Conservation (phyloP, 192 early-diverging fungal species). For the Umbelopsis vinacea region DNA sequence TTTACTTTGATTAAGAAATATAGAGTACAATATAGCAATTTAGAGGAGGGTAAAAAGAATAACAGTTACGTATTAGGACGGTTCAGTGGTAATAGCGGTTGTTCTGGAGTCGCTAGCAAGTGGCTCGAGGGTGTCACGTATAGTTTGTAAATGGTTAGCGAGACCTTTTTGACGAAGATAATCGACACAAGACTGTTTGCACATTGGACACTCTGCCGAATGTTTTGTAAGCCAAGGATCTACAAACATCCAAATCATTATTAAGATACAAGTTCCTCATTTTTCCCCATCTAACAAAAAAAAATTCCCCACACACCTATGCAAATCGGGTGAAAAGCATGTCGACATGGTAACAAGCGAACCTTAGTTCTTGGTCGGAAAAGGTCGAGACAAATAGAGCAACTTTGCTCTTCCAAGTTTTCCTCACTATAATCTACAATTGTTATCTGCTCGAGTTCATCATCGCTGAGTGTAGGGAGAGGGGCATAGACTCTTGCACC, state of each 20-base stretch:
- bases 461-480: not conserved
- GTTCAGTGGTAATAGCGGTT: not conserved
- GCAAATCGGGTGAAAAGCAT: slow-evolving; percentile 6
- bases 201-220: slow-evolving; percentile 15
- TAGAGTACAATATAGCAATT: no score
- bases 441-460: not conserved
- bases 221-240: slow-evolving; percentile 16
- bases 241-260: not conserved
- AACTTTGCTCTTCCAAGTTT: slow-evolving; percentile 8
- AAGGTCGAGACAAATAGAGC: slow-evolving; percentile 6
- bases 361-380: not conserved
- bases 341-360: not conserved
- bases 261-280: no score
- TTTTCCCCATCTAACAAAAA: no score
- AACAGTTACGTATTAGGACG: not conserved
- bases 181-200: not conserved
- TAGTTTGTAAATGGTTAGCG: not conserved
- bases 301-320: not conserved
- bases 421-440: not conserved
- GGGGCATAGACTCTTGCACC: slow-evolving; percentile 16
- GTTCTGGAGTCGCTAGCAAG: not conserved
- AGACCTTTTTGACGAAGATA: not conserved
- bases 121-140: not conserved
- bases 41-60: not conserved
- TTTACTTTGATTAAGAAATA: no score